These are phyloP conservation scores for Globisporangium nagaii DNA, from an alignment of 352 stramenopile genomes.

Conservation along the genomic window DNA sequence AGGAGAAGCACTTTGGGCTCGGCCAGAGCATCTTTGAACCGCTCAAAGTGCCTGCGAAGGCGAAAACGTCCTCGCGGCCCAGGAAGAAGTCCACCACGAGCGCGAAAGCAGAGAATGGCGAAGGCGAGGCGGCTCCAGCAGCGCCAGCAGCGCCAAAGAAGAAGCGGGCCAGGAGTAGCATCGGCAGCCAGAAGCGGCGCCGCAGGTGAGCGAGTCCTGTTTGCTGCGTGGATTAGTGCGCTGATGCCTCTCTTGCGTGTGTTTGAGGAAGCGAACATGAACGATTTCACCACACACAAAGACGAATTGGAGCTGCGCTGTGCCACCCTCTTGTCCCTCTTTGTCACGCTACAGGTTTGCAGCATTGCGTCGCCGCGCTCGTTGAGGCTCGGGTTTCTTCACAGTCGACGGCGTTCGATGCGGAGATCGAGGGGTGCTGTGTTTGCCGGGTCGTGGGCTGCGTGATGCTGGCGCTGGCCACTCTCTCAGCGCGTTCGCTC, in stretches of 20 bases:
- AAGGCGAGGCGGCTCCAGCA: slow-evolving; percentile 3
- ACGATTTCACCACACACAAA: background rate
- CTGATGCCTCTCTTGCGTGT: too few species aligned
- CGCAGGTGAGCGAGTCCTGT: slow-evolving; percentile 17
- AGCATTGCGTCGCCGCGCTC: background rate
- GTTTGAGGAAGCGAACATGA: too few species aligned
- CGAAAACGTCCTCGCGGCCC: slow-evolving; percentile 25
- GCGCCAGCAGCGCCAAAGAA: slow-evolving; percentile 11
- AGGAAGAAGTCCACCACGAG: slow-evolving; percentile 25
- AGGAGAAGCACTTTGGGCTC: slow-evolving; percentile 67
- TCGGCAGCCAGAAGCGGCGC: slow-evolving; percentile 42
- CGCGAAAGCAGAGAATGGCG: background rate
- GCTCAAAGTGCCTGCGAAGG: slow-evolving; percentile 41
- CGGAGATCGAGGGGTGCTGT: too few species aligned
- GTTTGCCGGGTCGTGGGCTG: background rate
- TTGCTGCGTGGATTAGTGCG: background rate
- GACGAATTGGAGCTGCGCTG: background rate
- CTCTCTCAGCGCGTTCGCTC: background rate
- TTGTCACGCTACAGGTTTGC: background rate
- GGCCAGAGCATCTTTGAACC: slow-evolving; percentile 70
- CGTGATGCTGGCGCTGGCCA: background rate
- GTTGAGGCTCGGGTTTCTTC: background rate
- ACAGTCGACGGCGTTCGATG: background rate
- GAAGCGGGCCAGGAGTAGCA: slow-evolving; percentile 21
- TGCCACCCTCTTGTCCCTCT: too few species aligned